phyloP scores from a whole-genome alignment of 2,329 filamentous ascomycete species.

The Colletotrichum sojae region DNA sequence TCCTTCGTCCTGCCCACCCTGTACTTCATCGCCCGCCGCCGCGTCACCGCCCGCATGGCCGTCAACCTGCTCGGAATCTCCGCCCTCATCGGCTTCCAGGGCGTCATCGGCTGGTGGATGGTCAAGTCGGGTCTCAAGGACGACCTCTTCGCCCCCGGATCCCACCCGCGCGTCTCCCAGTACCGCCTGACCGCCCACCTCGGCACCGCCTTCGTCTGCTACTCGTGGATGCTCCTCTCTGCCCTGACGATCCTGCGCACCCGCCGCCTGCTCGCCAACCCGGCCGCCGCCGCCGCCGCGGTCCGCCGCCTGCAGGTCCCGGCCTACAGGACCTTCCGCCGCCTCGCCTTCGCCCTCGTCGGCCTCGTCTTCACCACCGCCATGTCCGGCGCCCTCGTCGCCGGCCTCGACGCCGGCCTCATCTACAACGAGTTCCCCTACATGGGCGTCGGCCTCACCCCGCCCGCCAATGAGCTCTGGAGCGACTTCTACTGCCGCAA shows the following conservation, averaged over 20 bases:
- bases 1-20: conserved; percentile 89
- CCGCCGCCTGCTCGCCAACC: conserved; percentile 77
- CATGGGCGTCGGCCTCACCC: conserved; percentile 89
- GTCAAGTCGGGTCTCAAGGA: conserved; percentile 96
- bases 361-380: conserved; percentile 88
- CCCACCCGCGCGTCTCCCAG: conserved; percentile 92
- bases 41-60: conserved; percentile 85
- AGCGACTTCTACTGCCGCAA: conserved; percentile 87
- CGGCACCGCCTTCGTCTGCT: conserved; percentile 91
- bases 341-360: conserved; percentile 78
- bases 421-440: conserved; percentile 99
- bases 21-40: conserved; percentile 87
- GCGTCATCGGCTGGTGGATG: conserved; percentile 99
- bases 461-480: conserved; percentile 86
- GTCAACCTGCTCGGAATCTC: conserved; percentile 85
- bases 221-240: conserved; percentile 93
- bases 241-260: conserved; percentile 88
- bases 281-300: conserved; percentile 72
- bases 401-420: conserved; percentile 93
- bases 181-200: conserved; percentile 93
- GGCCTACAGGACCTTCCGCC: conserved; percentile 79
- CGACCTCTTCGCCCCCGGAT: conserved; percentile 92
- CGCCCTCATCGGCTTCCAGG: conserved; percentile 92
- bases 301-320: conserved; percentile 76
- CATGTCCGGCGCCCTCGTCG: conserved; percentile 94